Conservation (phyloP, 1,284 basidiomycete genomes). For the Apiotrichum porosum region DNA sequence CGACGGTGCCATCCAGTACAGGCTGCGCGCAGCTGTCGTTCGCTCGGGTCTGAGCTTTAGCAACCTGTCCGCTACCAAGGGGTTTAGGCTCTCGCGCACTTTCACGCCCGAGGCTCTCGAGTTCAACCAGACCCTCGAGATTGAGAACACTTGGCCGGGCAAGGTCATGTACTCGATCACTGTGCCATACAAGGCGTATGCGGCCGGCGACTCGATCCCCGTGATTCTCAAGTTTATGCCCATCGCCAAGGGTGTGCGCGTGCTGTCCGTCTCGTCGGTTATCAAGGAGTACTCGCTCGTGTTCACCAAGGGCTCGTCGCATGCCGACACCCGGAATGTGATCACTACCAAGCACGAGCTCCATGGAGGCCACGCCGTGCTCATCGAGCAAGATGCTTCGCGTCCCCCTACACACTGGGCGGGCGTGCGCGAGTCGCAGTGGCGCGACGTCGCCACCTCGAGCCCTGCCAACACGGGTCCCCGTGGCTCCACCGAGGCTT, state of each 20-base stretch:
- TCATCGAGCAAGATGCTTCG: conserved; percentile 24
- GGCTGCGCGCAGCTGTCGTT: conserved; percentile 73
- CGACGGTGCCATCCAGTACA: conserved; percentile 69
- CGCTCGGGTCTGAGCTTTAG: conserved; percentile 59
- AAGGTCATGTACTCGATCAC: conserved; percentile 85
- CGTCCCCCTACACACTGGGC: conserved; percentile 28
- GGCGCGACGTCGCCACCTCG: not conserved
- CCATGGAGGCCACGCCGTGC: conserved; percentile 55
- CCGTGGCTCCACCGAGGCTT: conserved; percentile 1
- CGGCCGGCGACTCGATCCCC: conserved; percentile 75
- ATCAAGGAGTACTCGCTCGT: conserved; percentile 67
- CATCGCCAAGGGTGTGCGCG: conserved; percentile 72
- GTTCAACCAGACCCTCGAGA: conserved; percentile 88
- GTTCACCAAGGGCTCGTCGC: conserved; percentile 58
- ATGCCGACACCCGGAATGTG: conserved; percentile 63
- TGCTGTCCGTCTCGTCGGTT: conserved; percentile 62
- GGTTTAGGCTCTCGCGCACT: conserved; percentile 66
- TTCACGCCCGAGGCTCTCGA: conserved; percentile 79
- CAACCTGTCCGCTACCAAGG: conserved; percentile 62
- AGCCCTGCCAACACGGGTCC: not conserved
- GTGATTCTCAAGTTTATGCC: conserved; percentile 82
- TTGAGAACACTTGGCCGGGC: conserved; percentile 91
- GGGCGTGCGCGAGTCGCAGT: not conserved
- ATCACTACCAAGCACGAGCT: conserved; percentile 68
- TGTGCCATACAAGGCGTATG: conserved; percentile 63